These are phyloP conservation scores for Colletotrichum tabaci DNA, from an alignment of 2,329 filamentous ascomycete genomes.

Conservation along the genomic window DNA sequence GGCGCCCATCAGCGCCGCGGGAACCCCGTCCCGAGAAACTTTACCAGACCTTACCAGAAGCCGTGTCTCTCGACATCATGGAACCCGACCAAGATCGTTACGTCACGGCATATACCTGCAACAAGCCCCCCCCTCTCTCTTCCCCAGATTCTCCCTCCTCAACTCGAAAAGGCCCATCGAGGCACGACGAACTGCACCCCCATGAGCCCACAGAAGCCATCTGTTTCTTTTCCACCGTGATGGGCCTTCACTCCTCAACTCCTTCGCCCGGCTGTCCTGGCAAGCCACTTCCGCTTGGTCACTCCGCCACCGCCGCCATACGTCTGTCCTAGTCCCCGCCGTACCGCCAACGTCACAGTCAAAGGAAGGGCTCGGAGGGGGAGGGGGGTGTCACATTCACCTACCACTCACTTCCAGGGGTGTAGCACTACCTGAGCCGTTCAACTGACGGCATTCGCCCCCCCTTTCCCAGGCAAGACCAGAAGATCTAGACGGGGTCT, in stretches of 20 bases:
- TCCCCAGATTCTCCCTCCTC: no score
- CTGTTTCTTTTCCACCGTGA: not conserved
- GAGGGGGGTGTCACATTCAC: not conserved
- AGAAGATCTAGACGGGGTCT: constrained; percentile 1
- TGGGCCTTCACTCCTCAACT: no score
- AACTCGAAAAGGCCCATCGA: no score
- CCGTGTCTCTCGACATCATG: no score
- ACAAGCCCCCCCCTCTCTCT: no score
- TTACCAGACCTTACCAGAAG: no score
- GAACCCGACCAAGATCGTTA: no score
- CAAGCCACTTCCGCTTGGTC: not conserved
- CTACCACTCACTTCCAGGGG: not conserved
- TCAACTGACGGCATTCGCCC: not conserved
- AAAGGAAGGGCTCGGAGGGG: not conserved
- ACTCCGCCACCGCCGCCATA: not conserved
- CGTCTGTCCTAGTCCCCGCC: not conserved
- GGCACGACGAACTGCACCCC: no score
- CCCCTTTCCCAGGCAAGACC: not conserved
- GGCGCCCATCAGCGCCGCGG: no score
- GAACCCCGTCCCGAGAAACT: no score
- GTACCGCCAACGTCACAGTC: constrained; percentile 5
- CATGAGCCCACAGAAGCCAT: not conserved
- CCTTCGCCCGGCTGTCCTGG: not conserved
- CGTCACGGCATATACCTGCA: no score
- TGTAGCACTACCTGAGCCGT: not conserved